Base-by-base conservation (phyloP, 257 asterid species). In the Penstemon davidsonii region DNA sequence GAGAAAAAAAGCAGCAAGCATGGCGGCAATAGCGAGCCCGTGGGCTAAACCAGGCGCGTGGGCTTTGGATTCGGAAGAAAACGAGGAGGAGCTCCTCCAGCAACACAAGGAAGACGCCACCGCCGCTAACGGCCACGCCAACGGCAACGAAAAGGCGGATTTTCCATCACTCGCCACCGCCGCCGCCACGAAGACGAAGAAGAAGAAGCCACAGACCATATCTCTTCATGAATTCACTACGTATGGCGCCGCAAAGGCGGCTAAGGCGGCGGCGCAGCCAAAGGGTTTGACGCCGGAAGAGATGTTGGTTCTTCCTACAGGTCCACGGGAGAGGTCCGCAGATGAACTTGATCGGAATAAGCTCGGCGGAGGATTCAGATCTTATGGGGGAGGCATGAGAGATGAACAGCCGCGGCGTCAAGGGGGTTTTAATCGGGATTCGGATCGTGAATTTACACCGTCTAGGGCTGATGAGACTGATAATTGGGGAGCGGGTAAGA, bases 1-100 rank as follows among this genome's bases (percentile, higher is more conserved):
- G 53, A 52, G 55, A 43, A 59, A 70, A 42, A 36, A 61, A 55
- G 46, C 45, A 70, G 68, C 75, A 64, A 84, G 11, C 70, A 90
- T 90, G 98, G 97, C 96, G 90, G 93, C 94, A 70, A 88, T 91
- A 41, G 85, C 78, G 62, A 81, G 90, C 83, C 88, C 92, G 79
- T 93, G 97, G 97, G 57, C 73, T 1, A 93, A 93, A 67, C 97
- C 98, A 73, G 95, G 95, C 76, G 96, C 95, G 3, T 92, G 98
- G 98, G 97, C 97, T 7, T 67, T 86, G 4, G 98, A 90, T 71
- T 80, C 96, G 39, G 97, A 92, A 73, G 89, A 92, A 52, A 75
- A 88, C 74, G 98, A 92, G 72, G 72, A 80, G 40, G 95, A 86
- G 76, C 92, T 87, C 42, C 82, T 79, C 49, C 81, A 79, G 59